Conservation (phyloP, 2,329 filamentous ascomycete species). For the Westerdykella sp. region DNA sequence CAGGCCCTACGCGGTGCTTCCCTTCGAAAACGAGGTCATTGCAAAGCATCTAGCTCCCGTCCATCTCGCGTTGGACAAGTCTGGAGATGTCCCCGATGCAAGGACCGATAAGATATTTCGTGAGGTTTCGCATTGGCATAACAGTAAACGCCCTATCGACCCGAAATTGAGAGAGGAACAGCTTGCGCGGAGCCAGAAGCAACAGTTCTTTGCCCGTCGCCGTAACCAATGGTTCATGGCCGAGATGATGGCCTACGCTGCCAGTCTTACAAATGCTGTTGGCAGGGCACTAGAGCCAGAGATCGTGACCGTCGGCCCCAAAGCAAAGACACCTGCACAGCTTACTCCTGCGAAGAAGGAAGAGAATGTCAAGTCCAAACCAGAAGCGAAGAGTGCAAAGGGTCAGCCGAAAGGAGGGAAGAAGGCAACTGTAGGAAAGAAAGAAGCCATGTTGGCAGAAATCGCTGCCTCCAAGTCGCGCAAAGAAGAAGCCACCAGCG, state of each 20-base stretch:
- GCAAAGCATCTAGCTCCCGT: constrained; percentile 45
- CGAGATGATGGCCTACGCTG: constrained; percentile 62
- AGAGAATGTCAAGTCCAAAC: constrained; percentile 18
- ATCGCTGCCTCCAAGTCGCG: constrained; percentile 39
- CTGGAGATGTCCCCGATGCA: constrained; percentile 23
- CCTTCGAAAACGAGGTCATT: constrained; percentile 45
- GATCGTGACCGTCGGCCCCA: constrained; percentile 49
- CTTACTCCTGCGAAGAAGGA: constrained; percentile 11
- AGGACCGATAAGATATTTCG: constrained; percentile 41
- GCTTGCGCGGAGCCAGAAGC: constrained; percentile 30
- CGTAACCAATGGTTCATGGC: constrained; percentile 60
- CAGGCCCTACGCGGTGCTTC: constrained; percentile 35
- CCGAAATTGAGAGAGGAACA: constrained; percentile 27
- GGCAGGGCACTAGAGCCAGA: constrained; percentile 61
- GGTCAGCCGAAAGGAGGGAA: constrained; percentile 15
- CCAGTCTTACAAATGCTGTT: constrained; percentile 59
- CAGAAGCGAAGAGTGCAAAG: constrained; percentile 8
- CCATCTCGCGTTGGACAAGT: constrained; percentile 33
- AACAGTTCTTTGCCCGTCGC: constrained; percentile 36
- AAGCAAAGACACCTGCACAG: constrained; percentile 6
- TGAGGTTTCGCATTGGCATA: constrained; percentile 57
- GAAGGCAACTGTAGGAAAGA: constrained; percentile 31
- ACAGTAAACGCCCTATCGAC: constrained; percentile 49
- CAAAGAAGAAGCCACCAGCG: constrained; percentile 38
- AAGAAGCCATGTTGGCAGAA: constrained; percentile 41